Evolutionary conservation across 768 basidiomycete species (phyloP).

Genomic region (Daedaleopsis sinensis): DNA sequence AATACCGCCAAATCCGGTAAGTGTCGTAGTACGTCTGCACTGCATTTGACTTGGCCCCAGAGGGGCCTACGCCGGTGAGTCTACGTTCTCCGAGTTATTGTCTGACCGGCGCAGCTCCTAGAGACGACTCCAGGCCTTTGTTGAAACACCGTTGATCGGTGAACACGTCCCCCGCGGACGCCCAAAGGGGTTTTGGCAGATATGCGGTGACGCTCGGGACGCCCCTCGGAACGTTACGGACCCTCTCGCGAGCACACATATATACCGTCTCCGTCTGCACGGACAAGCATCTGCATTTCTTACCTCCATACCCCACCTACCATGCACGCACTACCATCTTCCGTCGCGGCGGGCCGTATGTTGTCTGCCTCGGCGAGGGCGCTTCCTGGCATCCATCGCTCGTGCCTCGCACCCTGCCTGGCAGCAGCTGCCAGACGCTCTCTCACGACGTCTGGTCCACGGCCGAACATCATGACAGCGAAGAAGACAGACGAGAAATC

Average conservation of each 20-base stretch:
- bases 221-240: conserved; percentile 25
- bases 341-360: conserved; percentile 11
- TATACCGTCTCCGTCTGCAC: conserved; percentile 12
- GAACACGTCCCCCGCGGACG: neutral
- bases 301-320: neutral
- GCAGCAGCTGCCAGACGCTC: conserved; percentile 17
- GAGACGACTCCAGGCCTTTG: neutral
- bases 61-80: no score
- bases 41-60: neutral
- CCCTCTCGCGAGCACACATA: conserved; percentile 9
- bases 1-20: neutral
- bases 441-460: conserved; percentile 12
- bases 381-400: conserved; percentile 9
- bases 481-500: conserved; percentile 21
- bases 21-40: conserved; percentile 15
- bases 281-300: neutral
- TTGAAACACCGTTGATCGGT: neutral
- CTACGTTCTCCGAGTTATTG: neutral
- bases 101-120: neutral
- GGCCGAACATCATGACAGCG: conserved; percentile 6
- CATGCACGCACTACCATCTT: conserved; percentile 17
- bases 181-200: neutral
- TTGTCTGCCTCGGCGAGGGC: conserved; percentile 10
- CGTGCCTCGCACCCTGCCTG: conserved; percentile 14
- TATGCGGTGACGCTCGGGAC: conserved; percentile 24